Conservation (phyloP, 2,329 filamentous ascomycete genomes). For the Gnomoniopsis sp. region DNA sequence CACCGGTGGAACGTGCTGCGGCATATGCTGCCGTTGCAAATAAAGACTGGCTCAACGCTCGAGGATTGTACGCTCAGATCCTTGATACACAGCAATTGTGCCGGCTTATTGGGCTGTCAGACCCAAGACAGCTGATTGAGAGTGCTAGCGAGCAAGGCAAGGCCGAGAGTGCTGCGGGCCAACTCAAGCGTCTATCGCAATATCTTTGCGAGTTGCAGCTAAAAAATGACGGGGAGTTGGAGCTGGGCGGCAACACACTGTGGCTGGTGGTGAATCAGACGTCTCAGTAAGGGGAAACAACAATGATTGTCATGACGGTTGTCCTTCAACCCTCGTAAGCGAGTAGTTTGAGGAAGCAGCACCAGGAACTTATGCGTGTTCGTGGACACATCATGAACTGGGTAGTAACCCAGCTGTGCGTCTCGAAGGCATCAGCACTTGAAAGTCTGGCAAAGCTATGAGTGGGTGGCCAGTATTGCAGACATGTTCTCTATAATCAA, state of each 20-base stretch:
- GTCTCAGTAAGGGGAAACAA: background rate
- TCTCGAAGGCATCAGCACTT: no score
- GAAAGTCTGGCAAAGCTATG: no score
- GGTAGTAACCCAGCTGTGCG: no score
- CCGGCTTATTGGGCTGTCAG: background rate
- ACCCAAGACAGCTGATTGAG: background rate
- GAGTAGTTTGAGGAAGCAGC: no score
- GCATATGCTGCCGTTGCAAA: conserved; percentile 41
- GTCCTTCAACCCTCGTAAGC: no score
- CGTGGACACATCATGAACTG: no score
- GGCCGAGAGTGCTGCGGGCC: background rate
- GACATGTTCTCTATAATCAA: no score
- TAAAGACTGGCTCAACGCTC: conserved; percentile 37
- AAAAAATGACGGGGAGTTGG: background rate
- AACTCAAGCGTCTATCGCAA: background rate
- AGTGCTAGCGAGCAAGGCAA: background rate
- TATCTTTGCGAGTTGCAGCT: conserved; percentile 1
- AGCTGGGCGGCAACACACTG: background rate
- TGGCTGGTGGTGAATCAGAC: background rate
- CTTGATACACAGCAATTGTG: conserved; percentile 25
- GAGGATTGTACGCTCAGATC: conserved; percentile 36
- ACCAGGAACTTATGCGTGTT: no score
- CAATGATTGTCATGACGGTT: no score
- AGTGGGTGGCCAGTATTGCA: no score
- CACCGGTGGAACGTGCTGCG: conserved; percentile 37